Base-by-base conservation (phyloP, 768 basidiomycete genomes). In the Lactarius hengduanensis region DNA sequence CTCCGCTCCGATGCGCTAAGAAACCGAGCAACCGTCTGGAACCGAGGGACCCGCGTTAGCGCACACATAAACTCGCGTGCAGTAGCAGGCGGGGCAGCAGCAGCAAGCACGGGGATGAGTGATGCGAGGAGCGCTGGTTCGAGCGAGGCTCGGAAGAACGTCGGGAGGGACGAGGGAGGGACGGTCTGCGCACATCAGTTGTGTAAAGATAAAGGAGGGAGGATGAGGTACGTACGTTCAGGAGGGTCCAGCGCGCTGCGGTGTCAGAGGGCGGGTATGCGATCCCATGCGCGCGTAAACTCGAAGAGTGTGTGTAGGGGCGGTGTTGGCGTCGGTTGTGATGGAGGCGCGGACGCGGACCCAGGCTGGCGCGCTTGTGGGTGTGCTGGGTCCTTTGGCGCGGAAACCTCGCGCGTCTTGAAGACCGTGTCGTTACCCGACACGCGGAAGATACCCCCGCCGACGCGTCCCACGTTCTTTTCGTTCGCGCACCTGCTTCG, bases 391-490 rank as follows among this genome's bases (percentile, higher is more conserved):
- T 38, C 45, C 15, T 40, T 50, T 11, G 59, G 32, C 2, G 22
- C 57, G 20, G 54, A 38, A 36, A 50, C n/a, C 67, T 54, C 38
- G 59, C 78, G 71, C 22, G 75, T 77, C 18, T 80, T 72, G 67
- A 92, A 83, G 11, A 91, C 74, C 2, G 83, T 87, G 54, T 81
- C 83, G 20, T 83, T 78, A 1, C 91, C 91, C 15, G 84, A 81
- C 3, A 80, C 76, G 32, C 86, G 83, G 77, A 93, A 90, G 59
- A 93, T 88, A 0, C 90, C 91, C 9, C 90, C 91, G 0, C 88
- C 86, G 3, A 86, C 82, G 47, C 80, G 80, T 62, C 77, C 20
- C 70, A 76, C 65, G 62, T 65, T 60, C 15, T 75, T 76, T 54
- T 62, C 78, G 16, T 85, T 85, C 82, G 32, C 89, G 83, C 0